Evolutionary conservation across 2,329 filamentous ascomycete species (phyloP), one percentile per base, ranked within the genome.

Genomic region (Aspergillus sergii): DNA sequence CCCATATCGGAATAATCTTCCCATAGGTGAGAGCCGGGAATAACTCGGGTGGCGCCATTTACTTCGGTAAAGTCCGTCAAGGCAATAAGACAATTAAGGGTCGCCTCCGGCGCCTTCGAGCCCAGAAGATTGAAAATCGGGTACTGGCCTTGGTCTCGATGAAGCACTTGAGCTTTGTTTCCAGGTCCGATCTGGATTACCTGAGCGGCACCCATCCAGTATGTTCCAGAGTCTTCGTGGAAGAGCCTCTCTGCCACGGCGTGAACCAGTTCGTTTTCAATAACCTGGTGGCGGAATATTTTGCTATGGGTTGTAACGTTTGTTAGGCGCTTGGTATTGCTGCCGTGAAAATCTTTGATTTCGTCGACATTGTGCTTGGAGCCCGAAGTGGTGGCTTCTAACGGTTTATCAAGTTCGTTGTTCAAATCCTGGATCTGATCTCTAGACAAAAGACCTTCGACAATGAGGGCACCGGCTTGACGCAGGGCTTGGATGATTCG

Each of bases 11-110:
- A 23, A 23, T 45, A 59, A 26, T 62, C 23, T 11, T 30, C 21
- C 60, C 60, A 62, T 26, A 36, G 28, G 39, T 62, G 60, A 19
- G 21, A 32, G 16, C 30, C 36, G 8, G 60, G 60, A 8, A 62
- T 55, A 12, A 50, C 57, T 28, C 60, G 10, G 4, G 60, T 62
- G 6, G 60, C 60, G 10, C 60, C 60, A 28, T 59, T 59, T 21
- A 59, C 57, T 4, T 58, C 60, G 23, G 56, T 62, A 30, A 59
- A 62, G 4, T 58, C 56, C 21, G 50, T 61, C 39, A 63, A 45
- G 26, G 60, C 65, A 16, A 66, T 53, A 32, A 68, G 57, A 60
- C 64, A 69, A 23, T 69, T 69, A 51, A 68, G 19, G 10, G 12
- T 56, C 14, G 56, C 61, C 53, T 70, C 64, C 7, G 54, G 41